A percentile compares a stretch with the other conserved stretches of the same genome.
Conservation (phyloP, 2,329 filamentous ascomycete species). For the Talaromyces sp. region DNA sequence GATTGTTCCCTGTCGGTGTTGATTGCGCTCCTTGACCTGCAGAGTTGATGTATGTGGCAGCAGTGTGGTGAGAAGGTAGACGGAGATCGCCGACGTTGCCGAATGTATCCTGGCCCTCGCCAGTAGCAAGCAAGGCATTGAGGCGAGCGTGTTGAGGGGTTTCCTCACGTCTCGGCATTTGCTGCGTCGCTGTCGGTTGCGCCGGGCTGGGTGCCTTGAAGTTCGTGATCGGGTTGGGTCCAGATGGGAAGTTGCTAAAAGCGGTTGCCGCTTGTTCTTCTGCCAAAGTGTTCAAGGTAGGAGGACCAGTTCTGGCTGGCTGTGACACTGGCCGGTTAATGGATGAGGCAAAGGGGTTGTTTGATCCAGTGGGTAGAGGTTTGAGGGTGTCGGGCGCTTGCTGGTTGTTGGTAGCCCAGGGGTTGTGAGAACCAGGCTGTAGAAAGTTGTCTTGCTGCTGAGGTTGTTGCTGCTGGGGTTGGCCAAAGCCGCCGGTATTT, state of each 20-base stretch:
- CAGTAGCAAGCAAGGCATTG: conserved; percentile 76
- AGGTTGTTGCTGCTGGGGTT: conserved; percentile 37
- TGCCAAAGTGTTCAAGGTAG: conserved; percentile 68
- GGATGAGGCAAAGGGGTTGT: conserved; percentile 90
- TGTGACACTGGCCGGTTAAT: conserved; percentile 54
- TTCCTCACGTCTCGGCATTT: conserved; percentile 26
- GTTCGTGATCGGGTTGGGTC: conserved; percentile 32
- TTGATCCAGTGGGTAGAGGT: conserved; percentile 86
- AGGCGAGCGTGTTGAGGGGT: conserved; percentile 66
- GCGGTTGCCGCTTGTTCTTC: conserved; percentile 75
- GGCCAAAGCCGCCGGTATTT: conserved; percentile 43
- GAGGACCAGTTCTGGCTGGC: conserved; percentile 52
- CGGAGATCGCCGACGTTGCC: conserved; percentile 95
- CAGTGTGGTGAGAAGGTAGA: conserved; percentile 93
- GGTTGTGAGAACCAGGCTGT: conserved; percentile 85
- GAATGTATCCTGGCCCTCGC: conserved; percentile 94
- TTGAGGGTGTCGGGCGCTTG: conserved; percentile 58
- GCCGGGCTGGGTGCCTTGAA: conserved; percentile 21
- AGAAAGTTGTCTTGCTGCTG: conserved; percentile 53
- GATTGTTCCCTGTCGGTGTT: conserved; percentile 71
- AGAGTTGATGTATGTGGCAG: conserved; percentile 94
- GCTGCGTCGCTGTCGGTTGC: conserved; percentile 20
- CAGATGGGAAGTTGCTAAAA: conserved; percentile 46
- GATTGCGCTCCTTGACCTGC: conserved; percentile 77
- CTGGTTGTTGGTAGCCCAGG: conserved; percentile 67